Conservation (phyloP, 805 yeast genomes). For the Yarrowia sp. region DNA sequence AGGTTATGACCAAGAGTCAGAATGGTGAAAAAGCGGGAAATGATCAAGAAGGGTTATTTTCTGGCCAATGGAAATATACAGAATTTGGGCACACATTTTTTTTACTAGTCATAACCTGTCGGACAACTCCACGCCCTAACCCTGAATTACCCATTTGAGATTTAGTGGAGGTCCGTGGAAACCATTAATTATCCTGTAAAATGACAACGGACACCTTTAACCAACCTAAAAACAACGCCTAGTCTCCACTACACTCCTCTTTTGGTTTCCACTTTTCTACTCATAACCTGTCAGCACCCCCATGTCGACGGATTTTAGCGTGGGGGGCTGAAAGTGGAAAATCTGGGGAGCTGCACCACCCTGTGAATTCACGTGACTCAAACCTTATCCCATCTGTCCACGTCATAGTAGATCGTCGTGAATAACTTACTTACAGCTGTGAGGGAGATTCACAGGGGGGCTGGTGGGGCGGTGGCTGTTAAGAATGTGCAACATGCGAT, state of each 20-base stretch:
- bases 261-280: neutral
- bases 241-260: neutral
- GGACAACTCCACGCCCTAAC: neutral
- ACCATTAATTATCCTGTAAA: no score
- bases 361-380: neutral
- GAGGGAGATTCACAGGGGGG: no score
- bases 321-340: constrained; percentile 3
- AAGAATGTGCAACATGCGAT: no score
- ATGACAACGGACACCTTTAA: no score
- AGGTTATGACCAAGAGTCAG: neutral
- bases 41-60: no score
- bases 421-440: neutral
- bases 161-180: no score
- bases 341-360: constrained; percentile 11
- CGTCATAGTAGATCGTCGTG: constrained; percentile 13
- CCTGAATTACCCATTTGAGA: neutral
- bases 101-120: constrained; percentile 4
- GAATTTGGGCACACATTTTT: no score
- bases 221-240: no score
- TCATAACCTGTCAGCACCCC: constrained; percentile 32
- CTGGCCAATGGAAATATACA: no score
- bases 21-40: neutral
- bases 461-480: no score
- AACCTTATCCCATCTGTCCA: neutral
- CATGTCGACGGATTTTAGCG: constrained; percentile 30